These are phyloP conservation scores for Oryza longistaminata DNA, from an alignment of 176 grass and related monocot genomes.

Conservation along the genomic window DNA sequence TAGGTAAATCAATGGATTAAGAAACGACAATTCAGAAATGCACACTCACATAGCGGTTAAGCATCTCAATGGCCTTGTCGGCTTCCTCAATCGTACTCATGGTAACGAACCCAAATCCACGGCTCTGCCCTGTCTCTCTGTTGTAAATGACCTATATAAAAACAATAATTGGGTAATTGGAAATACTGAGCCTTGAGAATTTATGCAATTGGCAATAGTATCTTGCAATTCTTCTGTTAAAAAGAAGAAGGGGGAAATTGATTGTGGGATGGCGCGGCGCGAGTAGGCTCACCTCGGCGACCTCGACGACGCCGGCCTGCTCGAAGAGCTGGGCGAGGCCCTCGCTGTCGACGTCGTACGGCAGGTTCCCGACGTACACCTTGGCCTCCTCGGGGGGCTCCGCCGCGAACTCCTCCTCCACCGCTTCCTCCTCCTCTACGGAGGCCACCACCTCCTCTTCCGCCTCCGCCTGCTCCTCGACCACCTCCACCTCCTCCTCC, in stretches of 20 bases:
- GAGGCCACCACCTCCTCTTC: constrained; percentile 19
- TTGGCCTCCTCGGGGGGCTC: constrained; percentile 66
- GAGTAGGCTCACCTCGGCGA: constrained; percentile 69
- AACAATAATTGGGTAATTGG: not conserved
- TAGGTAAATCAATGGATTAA: not conserved
- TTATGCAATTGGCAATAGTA: not conserved
- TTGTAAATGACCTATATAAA: constrained; percentile 58
- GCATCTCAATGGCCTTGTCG: constrained; percentile 73
- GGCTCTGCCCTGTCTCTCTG: constrained; percentile 62
- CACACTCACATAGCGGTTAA: constrained; percentile 73
- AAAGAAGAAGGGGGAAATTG: too few relatives aligned
- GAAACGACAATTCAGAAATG: not conserved
- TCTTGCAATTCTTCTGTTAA: not conserved
- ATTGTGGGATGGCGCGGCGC: not conserved
- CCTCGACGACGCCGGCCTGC: constrained; percentile 72
- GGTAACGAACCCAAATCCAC: constrained; percentile 87
- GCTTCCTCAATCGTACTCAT: constrained; percentile 85
- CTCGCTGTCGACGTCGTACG: constrained; percentile 69
- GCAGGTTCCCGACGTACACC: constrained; percentile 60
- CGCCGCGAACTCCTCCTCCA: constrained; percentile 22
- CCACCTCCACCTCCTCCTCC: constrained; percentile 27
- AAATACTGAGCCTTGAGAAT: not conserved
- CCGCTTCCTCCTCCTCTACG: not conserved
- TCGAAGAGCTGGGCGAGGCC: constrained; percentile 83
- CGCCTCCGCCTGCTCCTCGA: constrained; percentile 35